phyloP scores from a whole-genome alignment of 805 yeast species.

The Blastobotrys parvus region DNA sequence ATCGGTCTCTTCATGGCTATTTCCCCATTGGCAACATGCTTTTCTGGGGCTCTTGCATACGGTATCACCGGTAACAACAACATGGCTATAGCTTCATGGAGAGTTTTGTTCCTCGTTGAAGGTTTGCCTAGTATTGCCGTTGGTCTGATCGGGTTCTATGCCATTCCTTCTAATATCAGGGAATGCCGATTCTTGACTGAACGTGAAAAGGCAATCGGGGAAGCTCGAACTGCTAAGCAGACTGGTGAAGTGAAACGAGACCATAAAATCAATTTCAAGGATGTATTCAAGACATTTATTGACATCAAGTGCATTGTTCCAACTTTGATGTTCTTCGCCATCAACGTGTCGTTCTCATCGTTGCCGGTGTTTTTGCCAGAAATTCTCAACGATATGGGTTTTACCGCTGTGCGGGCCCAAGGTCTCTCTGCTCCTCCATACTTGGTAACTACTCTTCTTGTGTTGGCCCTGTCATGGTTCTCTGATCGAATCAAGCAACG shows the following conservation, averaged over 20 bases:
- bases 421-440: slow-evolving; percentile 42
- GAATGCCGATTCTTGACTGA: slow-evolving; percentile 41
- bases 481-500: slow-evolving; percentile 32
- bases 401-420: slow-evolving; percentile 34
- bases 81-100: slow-evolving; percentile 30
- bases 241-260: slow-evolving; percentile 7
- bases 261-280: slow-evolving; percentile 6
- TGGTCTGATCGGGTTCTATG: slow-evolving; percentile 25
- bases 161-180: slow-evolving; percentile 31
- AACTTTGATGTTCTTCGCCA: slow-evolving; percentile 19
- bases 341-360: slow-evolving; percentile 23
- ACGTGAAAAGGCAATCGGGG: slow-evolving; percentile 26
- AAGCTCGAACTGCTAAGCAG: slow-evolving; percentile 11
- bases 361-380: slow-evolving; percentile 42
- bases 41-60: slow-evolving; percentile 47
- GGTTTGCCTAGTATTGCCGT: slow-evolving; percentile 38
- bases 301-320: slow-evolving; percentile 15
- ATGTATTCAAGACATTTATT: slow-evolving; percentile 6
- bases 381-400: slow-evolving; percentile 37
- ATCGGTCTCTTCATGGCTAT: slow-evolving; percentile 23
- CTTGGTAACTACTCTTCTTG: slow-evolving; percentile 27
- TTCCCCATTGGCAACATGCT: slow-evolving; percentile 43
- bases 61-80: slow-evolving; percentile 22
- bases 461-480: slow-evolving; percentile 23
- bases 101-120: slow-evolving; percentile 41